Base-by-base conservation (phyloP, 139 green algal species). In the Coccomyxa sp. region DNA sequence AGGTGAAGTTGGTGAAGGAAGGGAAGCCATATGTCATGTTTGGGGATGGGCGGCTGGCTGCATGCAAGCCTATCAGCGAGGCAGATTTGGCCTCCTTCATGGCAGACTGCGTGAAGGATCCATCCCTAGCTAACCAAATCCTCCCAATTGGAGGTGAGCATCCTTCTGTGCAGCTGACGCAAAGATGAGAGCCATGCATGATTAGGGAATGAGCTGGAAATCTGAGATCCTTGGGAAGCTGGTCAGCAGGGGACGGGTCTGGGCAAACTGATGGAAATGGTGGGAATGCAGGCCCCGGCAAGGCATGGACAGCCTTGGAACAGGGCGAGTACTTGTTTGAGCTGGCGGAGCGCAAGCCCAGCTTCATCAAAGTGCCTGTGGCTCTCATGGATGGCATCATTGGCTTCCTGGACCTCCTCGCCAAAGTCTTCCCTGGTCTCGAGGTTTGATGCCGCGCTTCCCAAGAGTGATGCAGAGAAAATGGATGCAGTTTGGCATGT, bases 21-120 rank as follows among this genome's bases (percentile, higher is more conserved):
- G 97, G 97, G 38, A 95, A 95, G 79, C 97, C 97, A 9, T 99
- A 99, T 88, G 95, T 99, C 68, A 98, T 98, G 94, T 99, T 99
- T 92, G 97, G 97, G 27, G 97, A 99, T 87, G 97, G 97, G 83
- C 91, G 90, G 79, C 92, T 99, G 81, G 95, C 95, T 0, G 90
- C 90, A 30, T 99, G 97, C 94, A 99, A 99, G 90, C 97, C 97
- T 77, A 99, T 99, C 91, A 98, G 93, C 82, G 97, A 99, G 88
- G 60, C 84, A 0, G 96, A 99, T 87, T 87, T 99, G 57, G 96
- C 96, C 1, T 82, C 83, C 57, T 98, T 97, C 93, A 98, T 98
- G 75, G 94, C 91, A 13, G 94, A 99, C 86, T 98, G 94, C 79
- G 90, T 98, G 27, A 57, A 68, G 30, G 81, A 93, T 67, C 23